Percentiles rank a stretch among this genome's conserved stretches.
Conservation (phyloP, 495 filamentous ascomycete species). For the Hypoxylon subgilvum region DNA sequence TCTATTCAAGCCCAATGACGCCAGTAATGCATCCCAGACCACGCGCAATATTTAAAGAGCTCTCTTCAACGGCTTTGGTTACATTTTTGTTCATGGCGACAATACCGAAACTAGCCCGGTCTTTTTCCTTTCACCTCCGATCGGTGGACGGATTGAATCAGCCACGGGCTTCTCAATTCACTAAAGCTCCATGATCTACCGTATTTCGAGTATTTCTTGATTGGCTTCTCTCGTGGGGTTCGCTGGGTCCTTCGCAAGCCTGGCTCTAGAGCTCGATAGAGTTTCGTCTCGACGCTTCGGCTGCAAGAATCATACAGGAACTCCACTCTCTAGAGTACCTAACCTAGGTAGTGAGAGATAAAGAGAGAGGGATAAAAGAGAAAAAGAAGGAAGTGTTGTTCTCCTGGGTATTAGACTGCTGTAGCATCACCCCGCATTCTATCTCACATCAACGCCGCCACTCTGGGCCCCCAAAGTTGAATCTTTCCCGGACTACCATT, state of each 20-base stretch:
- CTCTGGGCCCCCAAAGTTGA: conserved; percentile 15
- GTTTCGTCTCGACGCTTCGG: conserved; percentile 20
- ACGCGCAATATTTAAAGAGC: conserved; percentile 18
- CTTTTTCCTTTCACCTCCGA: not conserved
- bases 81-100: conserved; percentile 7
- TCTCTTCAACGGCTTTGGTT: conserved; percentile 10
- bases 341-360: conserved; percentile 3
- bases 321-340: conserved; percentile 14
- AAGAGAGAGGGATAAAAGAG: conserved; percentile 1
- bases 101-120: conserved; percentile 1
- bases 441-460: conserved; percentile 25
- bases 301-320: conserved; percentile 28
- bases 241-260: conserved; percentile 1
- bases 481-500: conserved; percentile 21
- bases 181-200: conserved; percentile 7
- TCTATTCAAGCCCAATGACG: conserved; percentile 30
- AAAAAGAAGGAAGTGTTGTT: not conserved
- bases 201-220: not conserved
- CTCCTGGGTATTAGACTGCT: conserved; percentile 9
- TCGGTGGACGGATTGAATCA: conserved; percentile 5
- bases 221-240: conserved; percentile 6
- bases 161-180: not conserved
- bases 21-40: conserved; percentile 27
- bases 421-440: conserved; percentile 32
- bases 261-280: conserved; percentile 15